Conservation (phyloP, 2,329 filamentous ascomycete genomes). For the Fusarium coicis region DNA sequence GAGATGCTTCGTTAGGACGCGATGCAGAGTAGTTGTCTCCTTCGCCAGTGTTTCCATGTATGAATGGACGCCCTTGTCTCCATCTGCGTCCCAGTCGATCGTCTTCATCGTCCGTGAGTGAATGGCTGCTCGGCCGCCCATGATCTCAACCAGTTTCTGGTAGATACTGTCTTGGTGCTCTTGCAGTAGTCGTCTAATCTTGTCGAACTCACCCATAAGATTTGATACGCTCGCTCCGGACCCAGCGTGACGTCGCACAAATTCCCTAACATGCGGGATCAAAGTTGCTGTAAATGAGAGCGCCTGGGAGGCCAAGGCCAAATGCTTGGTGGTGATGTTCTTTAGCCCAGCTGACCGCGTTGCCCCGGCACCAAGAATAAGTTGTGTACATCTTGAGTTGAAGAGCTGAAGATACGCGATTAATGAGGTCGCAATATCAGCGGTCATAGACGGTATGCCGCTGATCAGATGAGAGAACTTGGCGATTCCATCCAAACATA, state of each 20-base stretch:
- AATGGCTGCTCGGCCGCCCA: slow-evolving; percentile 78
- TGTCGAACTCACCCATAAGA: slow-evolving; percentile 87
- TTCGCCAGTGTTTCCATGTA: slow-evolving; percentile 91
- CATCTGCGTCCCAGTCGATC: slow-evolving; percentile 75
- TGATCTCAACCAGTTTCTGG: slow-evolving; percentile 93
- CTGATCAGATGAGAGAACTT: slow-evolving; percentile 85
- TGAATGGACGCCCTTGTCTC: slow-evolving; percentile 60
- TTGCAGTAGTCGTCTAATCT: slow-evolving; percentile 82
- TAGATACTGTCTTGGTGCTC: slow-evolving; percentile 93
- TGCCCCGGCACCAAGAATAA: slow-evolving; percentile 94
- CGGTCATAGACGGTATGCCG: slow-evolving; percentile 88
- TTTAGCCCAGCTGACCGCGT: slow-evolving; percentile 89
- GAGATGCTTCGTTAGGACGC: slow-evolving; percentile 84
- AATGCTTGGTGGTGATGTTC: slow-evolving; percentile 95
- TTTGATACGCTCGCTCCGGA: slow-evolving; percentile 63
- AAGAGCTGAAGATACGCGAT: slow-evolving; percentile 91
- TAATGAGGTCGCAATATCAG: slow-evolving; percentile 81
- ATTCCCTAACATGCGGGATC: slow-evolving; percentile 91
- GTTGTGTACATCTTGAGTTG: slow-evolving; percentile 94
- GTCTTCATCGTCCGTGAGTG: slow-evolving; percentile 81
- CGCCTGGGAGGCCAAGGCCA: slow-evolving; percentile 90
- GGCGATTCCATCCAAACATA: slow-evolving; percentile 83
- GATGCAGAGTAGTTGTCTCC: slow-evolving; percentile 85
- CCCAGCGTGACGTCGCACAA: slow-evolving; percentile 79
- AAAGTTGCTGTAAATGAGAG: slow-evolving; percentile 87